Conservation (phyloP, 345 rosid genomes). For the Populus ilicifolia region DNA sequence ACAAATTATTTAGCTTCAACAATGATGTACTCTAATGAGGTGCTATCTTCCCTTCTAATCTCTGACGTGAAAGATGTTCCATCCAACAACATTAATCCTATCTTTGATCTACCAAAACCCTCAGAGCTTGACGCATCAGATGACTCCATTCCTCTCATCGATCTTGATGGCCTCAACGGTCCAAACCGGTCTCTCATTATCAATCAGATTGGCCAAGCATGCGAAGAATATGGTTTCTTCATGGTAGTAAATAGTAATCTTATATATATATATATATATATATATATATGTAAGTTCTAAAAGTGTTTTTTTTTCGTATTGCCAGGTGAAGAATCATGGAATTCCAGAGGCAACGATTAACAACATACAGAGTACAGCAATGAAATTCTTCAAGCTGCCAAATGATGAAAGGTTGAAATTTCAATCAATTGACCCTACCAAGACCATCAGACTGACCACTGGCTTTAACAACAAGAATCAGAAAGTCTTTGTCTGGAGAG, state of each 20-base stretch:
- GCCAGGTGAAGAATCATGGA: conserved; percentile 71
- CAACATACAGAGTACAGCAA: conserved; percentile 36
- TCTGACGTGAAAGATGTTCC: conserved; percentile 38
- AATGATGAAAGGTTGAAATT: conserved; percentile 60
- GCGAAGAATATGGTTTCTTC: conserved; percentile 61
- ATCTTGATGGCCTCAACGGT: conserved; percentile 46
- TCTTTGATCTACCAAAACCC: conserved; percentile 64
- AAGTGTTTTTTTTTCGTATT: too few species aligned
- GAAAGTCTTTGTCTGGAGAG: conserved; percentile 75
- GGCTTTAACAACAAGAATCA: conserved; percentile 66
- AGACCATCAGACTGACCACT: conserved; percentile 57
- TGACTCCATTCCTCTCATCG: conserved; percentile 55
- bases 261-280: too few species aligned
- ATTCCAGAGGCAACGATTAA: conserved; percentile 30
- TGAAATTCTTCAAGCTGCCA: conserved; percentile 57
- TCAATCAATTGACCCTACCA: conserved; percentile 60
- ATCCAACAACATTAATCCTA: conserved; percentile 48
- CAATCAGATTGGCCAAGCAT: conserved; percentile 46
- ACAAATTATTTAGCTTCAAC: too few species aligned
- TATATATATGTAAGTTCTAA: too few species aligned
- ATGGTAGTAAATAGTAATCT: conserved; percentile 26
- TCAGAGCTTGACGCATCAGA: conserved; percentile 29
- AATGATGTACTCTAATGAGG: too few species aligned
- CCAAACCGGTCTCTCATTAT: conserved; percentile 35
- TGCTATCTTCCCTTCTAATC: conserved; percentile 26